These are phyloP conservation scores for Dactylellina drechsleri DNA, from an alignment of 2,329 filamentous ascomycete species.

Conservation along the genomic window DNA sequence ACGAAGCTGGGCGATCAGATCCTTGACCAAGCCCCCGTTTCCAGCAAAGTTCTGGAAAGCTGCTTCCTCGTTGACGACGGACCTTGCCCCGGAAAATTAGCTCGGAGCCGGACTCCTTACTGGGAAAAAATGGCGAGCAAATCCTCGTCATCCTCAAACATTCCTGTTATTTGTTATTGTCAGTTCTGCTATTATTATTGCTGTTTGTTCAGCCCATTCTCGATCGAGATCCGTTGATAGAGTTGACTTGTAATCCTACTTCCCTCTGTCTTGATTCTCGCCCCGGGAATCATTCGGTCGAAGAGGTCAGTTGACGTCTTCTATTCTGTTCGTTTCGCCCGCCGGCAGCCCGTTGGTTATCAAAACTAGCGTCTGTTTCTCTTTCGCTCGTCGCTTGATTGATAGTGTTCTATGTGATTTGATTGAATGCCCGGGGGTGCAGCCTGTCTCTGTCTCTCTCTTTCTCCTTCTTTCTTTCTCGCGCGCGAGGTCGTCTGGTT, in stretches of 20 bases:
- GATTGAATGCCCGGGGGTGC: too few relatives aligned
- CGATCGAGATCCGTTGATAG: too few relatives aligned
- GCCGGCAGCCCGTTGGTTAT: slow-evolving; percentile 15
- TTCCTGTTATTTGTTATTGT: neutral
- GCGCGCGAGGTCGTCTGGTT: too few relatives aligned
- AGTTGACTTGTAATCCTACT: neutral
- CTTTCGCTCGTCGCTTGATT: neutral
- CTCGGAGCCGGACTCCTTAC: neutral
- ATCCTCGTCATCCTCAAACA: slow-evolving; percentile 53
- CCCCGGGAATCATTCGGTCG: slow-evolving; percentile 8
- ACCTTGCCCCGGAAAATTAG: slow-evolving; percentile 52
- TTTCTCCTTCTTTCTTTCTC: too few relatives aligned
- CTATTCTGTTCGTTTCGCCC: too few relatives aligned
- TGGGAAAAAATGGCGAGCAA: slow-evolving; percentile 28
- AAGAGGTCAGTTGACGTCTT: slow-evolving; percentile 40
- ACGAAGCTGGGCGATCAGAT: slow-evolving; percentile 36
- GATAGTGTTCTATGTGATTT: too few relatives aligned
- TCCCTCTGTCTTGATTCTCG: neutral
- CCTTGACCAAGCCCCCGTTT: slow-evolving; percentile 37
- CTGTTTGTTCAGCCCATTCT: neutral
- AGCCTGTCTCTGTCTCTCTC: too few relatives aligned
- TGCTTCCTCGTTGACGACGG: slow-evolving; percentile 21
- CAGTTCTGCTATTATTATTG: neutral
- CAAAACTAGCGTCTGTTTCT: neutral
- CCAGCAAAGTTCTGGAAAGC: slow-evolving; percentile 52